Evolutionary conservation across 345 rosid genomes (phyloP), one percentile per base, ranked within the genome.

Genomic region (Geranium rotundifolium): DNA sequence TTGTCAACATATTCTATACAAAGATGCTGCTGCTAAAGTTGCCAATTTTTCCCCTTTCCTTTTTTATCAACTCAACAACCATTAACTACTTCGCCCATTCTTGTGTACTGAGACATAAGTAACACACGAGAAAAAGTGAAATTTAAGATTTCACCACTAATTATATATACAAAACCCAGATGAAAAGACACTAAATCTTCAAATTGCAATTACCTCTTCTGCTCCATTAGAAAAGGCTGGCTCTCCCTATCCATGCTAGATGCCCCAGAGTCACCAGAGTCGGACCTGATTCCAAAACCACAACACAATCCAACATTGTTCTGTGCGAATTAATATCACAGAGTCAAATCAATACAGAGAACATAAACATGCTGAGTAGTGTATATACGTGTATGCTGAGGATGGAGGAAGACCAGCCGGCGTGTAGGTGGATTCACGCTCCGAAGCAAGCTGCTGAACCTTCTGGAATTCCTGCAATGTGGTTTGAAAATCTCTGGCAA

Each of bases 381-480:
- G 49, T 29, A 64, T 54, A 17, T 71, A 79, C 77, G 62, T 57
- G 18, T 77, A 30, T 39, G 80, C 65, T 16, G 69, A 59, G 27
- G 79, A 73, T 29, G 84, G 62, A 7, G 76, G 76, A 68, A 77
- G 73, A 60, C 70, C 65, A 57, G 83, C 70, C 3, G 91, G 91
- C 8, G 84, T 72, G 68, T 77, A 85, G 54, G 81, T 69, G 31
- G 86, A 81, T 68, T 85, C 91, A 19, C 83, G 79, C 64, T 81
- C 88, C 1, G 86, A 76, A 49, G 91, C 88, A 67, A 81, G 80
- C 67, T 79, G 91, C 54, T 85, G 91, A 56, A 73, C 84, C 70
- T 83, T 81, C 81, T 85, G 87, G 60, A 82, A 85, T 63, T 83
- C 84, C 65, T 81, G 84, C 62, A 85, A 71, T 1, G 81, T 74